Evolutionary conservation across 768 basidiomycete genomes (phyloP).

Genomic region (Tulasnella sp.): DNA sequence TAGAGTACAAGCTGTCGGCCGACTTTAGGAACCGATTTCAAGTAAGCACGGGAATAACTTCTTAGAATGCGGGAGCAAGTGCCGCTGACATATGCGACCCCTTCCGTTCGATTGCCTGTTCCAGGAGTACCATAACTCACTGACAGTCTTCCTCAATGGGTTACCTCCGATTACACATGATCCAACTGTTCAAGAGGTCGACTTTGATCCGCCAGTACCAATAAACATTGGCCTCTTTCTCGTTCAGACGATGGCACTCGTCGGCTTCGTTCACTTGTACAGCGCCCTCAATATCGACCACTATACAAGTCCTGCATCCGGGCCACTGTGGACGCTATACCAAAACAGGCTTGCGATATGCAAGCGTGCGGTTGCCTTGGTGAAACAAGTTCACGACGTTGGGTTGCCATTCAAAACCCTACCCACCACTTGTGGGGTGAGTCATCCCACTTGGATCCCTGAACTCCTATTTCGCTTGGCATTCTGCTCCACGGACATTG

Average conservation of each 20-base stretch:
- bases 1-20: constrained; percentile 20
- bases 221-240: constrained; percentile 23
- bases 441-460: constrained; percentile 9
- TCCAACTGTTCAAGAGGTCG: not conserved
- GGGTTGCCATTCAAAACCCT: constrained; percentile 11
- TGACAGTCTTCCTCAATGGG: constrained; percentile 23
- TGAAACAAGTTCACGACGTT: not conserved
- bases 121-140: constrained; percentile 21
- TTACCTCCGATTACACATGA: constrained; percentile 20
- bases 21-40: constrained; percentile 26
- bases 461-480: not conserved
- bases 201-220: constrained; percentile 9
- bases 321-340: constrained; percentile 16
- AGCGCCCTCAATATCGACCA: constrained; percentile 17
- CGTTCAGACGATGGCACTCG: constrained; percentile 21
- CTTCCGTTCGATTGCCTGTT: not conserved
- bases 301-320: not conserved
- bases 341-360: constrained; percentile 26
- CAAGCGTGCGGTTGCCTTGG: constrained; percentile 20
- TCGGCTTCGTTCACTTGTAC: constrained; percentile 29
- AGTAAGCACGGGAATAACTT: not conserved
- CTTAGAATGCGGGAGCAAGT: not conserved
- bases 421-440: constrained; percentile 30
- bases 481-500: not conserved
- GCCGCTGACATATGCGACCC: not conserved